Percentiles rank a stretch among this genome's conserved stretches.
These are phyloP conservation scores for Zygosaccharomyces bisporus DNA, from an alignment of 805 yeast genomes.

Conservation along the genomic window DNA sequence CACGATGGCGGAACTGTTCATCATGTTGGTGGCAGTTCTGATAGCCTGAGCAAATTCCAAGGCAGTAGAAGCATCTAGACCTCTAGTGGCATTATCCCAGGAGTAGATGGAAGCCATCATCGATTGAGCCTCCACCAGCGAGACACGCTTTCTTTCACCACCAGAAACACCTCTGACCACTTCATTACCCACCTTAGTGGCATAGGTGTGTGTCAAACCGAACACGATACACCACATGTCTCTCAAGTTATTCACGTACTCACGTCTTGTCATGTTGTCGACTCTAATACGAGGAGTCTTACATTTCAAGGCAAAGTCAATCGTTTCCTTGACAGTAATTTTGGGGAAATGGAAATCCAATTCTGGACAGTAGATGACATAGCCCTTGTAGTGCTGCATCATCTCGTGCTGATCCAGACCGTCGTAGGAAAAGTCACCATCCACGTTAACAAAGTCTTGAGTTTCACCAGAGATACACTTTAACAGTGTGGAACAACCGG, in stretches of 20 bases:
- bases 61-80: constrained; percentile 68
- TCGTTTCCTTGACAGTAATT: constrained; percentile 49
- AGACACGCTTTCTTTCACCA: constrained; percentile 69
- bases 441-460: constrained; percentile 35
- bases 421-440: constrained; percentile 46
- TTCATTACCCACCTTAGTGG: constrained; percentile 66
- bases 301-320: constrained; percentile 47
- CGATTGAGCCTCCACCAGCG: constrained; percentile 60
- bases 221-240: constrained; percentile 44
- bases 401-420: constrained; percentile 47
- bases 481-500: constrained; percentile 59
- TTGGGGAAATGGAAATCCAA: constrained; percentile 50
- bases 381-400: constrained; percentile 45
- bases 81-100: constrained; percentile 70
- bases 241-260: constrained; percentile 40
- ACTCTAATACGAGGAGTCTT: constrained; percentile 46
- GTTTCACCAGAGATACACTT: constrained; percentile 47
- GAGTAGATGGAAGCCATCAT: constrained; percentile 53
- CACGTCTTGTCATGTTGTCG: constrained; percentile 40
- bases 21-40: constrained; percentile 54
- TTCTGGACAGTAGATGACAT: constrained; percentile 52
- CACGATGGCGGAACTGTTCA: constrained; percentile 55
- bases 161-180: constrained; percentile 68
- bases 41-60: constrained; percentile 59
- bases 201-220: constrained; percentile 56